Evolutionary conservation across 2,329 filamentous ascomycete species (phyloP).

Genomic region (Aschersonia sp.): DNA sequence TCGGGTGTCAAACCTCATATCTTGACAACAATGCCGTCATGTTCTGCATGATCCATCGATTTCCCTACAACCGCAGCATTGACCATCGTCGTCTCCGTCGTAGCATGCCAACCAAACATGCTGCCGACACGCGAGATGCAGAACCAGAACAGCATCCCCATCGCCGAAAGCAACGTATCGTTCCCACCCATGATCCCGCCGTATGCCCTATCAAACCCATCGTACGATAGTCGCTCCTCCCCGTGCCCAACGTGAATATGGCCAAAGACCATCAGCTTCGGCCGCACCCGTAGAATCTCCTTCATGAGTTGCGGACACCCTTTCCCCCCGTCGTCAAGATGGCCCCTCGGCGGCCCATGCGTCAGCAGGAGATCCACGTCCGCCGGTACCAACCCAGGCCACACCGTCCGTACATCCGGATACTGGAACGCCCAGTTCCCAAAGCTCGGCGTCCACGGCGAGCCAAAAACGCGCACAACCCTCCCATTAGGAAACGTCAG

Average conservation of each 20-base stretch:
- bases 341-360: background rate
- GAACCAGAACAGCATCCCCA: background rate
- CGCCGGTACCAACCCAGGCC: background rate
- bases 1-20: too few relatives aligned
- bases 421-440: background rate
- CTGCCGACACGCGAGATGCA: background rate
- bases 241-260: background rate
- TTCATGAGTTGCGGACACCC: background rate
- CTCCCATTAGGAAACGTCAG: background rate
- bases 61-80: background rate
- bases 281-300: background rate
- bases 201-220: background rate
- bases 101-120: background rate
- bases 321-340: background rate
- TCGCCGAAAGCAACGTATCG: too few relatives aligned
- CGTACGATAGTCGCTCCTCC: background rate
- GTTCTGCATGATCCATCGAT: too few relatives aligned
- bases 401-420: background rate
- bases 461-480: background rate
- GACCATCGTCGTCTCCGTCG: background rate
- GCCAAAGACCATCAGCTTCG: background rate
- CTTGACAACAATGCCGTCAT: too few relatives aligned
- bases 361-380: background rate
- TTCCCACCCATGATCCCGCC: background rate
- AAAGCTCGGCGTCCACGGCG: background rate